phyloP scores from a whole-genome alignment of 352 stramenopile genomes.

The Pythium chondricola region DNA sequence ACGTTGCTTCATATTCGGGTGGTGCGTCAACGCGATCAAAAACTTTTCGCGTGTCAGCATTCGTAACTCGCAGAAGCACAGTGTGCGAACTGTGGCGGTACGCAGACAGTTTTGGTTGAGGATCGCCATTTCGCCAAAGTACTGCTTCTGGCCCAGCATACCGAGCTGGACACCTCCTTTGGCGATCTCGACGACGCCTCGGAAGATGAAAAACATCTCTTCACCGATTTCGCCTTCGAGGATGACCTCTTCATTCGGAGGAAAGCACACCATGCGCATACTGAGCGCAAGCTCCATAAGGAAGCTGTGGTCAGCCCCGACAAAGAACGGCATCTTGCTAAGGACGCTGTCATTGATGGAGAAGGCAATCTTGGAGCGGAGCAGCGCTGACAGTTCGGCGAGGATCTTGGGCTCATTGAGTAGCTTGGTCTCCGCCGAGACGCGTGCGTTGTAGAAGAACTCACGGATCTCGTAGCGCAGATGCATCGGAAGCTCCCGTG shows the following conservation, averaged over 20 bases:
- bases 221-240: conserved; percentile 75
- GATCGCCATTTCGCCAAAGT: conserved; percentile 83
- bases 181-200: conserved; percentile 64
- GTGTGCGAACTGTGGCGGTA: conserved; percentile 61
- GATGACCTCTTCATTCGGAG: conserved; percentile 71
- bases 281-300: conserved; percentile 76
- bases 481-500: conserved; percentile 59
- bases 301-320: conserved; percentile 72
- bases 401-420: conserved; percentile 68
- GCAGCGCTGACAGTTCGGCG: conserved; percentile 53
- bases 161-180: conserved; percentile 53
- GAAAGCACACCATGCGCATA: conserved; percentile 82
- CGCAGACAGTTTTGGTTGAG: conserved; percentile 68
- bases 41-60: conserved; percentile 80
- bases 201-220: conserved; percentile 87
- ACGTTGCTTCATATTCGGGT: conserved; percentile 67
- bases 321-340: conserved; percentile 80
- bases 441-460: conserved; percentile 76
- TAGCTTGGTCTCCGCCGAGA: conserved; percentile 66
- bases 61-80: conserved; percentile 77
- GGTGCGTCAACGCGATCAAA: conserved; percentile 63
- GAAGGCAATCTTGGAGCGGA: conserved; percentile 75
- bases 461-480: conserved; percentile 75
- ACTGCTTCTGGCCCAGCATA: conserved; percentile 71
- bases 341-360: conserved; percentile 78